Percentiles rank a stretch among this genome's conserved stretches.
Evolutionary conservation across 345 rosid genomes (phyloP).

Genomic region (Nephelium lappaceum): DNA sequence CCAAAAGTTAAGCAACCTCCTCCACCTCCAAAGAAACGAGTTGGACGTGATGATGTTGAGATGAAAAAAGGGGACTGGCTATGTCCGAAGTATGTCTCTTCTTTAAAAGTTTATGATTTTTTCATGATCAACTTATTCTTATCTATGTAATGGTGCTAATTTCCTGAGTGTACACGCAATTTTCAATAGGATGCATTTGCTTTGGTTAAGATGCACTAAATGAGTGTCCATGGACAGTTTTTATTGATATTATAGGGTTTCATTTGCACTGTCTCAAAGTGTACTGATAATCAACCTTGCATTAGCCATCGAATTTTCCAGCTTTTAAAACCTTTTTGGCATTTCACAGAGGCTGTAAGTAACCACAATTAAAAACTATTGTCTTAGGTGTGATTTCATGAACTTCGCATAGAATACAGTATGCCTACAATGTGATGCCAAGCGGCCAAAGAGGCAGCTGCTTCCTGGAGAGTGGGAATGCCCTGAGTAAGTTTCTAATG

Average conservation of each 20-base stretch:
- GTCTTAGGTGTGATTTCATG: constrained; percentile 92
- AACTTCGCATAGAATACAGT: constrained; percentile 91
- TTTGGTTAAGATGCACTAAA: constrained; percentile 6
- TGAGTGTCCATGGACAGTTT: not conserved
- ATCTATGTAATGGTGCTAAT: not conserved
- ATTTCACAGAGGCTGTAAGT: not conserved
- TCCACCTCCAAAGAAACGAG: constrained; percentile 81
- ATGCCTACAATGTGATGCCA: constrained; percentile 97
- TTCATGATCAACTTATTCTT: not conserved
- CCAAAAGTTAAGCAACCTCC: constrained; percentile 98
- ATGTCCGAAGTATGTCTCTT: constrained; percentile 79
- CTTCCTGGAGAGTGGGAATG: constrained; percentile 99
- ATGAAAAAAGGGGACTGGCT: constrained; percentile 99
- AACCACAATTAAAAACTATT: constrained; percentile 20
- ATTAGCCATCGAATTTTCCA: not conserved
- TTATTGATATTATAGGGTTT: not conserved
- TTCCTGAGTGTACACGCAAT: not conserved
- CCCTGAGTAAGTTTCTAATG: constrained; percentile 72
- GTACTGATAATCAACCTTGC: not conserved
- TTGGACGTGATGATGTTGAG: constrained; percentile 96
- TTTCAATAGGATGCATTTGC: not conserved
- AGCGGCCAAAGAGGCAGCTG: constrained; percentile 93
- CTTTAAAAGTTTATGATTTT: constrained; percentile 2
- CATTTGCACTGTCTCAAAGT: not conserved
- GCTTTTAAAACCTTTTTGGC: not conserved